Conservation (phyloP, 2,329 filamentous ascomycete species). For the Leptographium lundbergii region DNA sequence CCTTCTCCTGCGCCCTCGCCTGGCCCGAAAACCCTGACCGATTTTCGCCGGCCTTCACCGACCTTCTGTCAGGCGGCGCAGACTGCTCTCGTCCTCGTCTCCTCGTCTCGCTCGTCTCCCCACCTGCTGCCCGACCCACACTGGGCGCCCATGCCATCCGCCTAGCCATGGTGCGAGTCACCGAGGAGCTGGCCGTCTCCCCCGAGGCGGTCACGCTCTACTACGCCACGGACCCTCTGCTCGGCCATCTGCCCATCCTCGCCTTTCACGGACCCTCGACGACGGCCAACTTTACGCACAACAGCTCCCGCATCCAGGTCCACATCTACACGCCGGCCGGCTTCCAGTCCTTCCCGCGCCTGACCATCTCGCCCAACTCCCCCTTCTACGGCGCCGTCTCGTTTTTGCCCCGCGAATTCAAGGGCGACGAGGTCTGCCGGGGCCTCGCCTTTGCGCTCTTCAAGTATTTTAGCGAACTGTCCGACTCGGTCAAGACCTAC, state of each 20-base stretch:
- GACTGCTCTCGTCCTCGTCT: background rate
- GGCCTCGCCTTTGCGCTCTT: conserved; percentile 83
- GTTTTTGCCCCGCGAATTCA: conserved; percentile 81
- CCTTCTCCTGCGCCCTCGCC: too few species aligned
- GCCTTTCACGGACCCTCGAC: conserved; percentile 89
- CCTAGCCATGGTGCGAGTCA: conserved; percentile 67
- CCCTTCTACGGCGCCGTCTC: conserved; percentile 83
- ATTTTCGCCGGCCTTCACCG: too few species aligned
- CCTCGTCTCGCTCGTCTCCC: background rate
- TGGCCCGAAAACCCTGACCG: too few species aligned
- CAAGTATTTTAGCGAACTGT: conserved; percentile 88
- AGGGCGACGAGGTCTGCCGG: conserved; percentile 87
- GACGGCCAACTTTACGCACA: conserved; percentile 73
- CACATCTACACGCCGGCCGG: conserved; percentile 86
- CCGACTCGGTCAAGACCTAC: conserved; percentile 59
- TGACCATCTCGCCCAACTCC: conserved; percentile 88
- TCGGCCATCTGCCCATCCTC: conserved; percentile 69
- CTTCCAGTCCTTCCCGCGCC: conserved; percentile 76
- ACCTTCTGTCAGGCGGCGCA: too few species aligned
- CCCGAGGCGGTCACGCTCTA: conserved; percentile 77
- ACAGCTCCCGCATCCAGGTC: conserved; percentile 86
- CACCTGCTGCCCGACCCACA: background rate
- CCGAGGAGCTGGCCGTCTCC: conserved; percentile 65
- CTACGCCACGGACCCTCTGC: conserved; percentile 73
- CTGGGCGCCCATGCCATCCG: conserved; percentile 23